Percentiles rank a stretch among this genome's conserved stretches.
These are phyloP conservation scores for Wallacemonas collosoma DNA, from an alignment of 208 protist genomes.

Conservation along the genomic window DNA sequence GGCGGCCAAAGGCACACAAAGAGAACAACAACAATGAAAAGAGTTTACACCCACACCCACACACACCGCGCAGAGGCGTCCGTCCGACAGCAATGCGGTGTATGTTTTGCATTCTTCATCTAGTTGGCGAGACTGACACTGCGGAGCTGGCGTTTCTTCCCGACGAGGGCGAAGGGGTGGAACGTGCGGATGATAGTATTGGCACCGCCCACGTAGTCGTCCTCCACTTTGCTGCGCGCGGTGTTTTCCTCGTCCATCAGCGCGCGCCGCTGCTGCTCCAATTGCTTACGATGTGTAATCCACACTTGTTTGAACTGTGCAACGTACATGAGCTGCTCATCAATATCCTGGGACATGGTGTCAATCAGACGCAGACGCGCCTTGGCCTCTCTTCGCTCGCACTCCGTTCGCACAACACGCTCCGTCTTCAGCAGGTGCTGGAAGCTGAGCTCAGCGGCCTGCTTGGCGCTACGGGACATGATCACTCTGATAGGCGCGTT, in stretches of 20 bases:
- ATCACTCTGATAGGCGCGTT: too few relatives aligned
- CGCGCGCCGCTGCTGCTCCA: slow-evolving; percentile 62
- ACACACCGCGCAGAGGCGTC: too few relatives aligned
- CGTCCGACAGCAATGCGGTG: too few relatives aligned
- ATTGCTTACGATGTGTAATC: slow-evolving; percentile 59
- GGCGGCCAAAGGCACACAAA: slow-evolving; percentile 7
- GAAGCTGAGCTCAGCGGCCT: slow-evolving; percentile 35
- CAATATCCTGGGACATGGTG: slow-evolving; percentile 59
- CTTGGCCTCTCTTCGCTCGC: slow-evolving; percentile 79
- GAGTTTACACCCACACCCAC: background rate
- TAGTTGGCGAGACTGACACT: slow-evolving; percentile 8
- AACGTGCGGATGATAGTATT: slow-evolving; percentile 30
- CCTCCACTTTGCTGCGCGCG: slow-evolving; percentile 24
- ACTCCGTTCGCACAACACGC: slow-evolving; percentile 77
- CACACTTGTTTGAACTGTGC: slow-evolving; percentile 86
- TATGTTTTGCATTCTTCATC: background rate
- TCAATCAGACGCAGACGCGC: slow-evolving; percentile 69
- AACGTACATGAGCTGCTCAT: slow-evolving; percentile 82
- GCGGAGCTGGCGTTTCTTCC: slow-evolving; percentile 5
- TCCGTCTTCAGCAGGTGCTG: slow-evolving; percentile 75
- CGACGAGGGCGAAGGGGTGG: slow-evolving; percentile 19
- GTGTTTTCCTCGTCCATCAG: slow-evolving; percentile 49
- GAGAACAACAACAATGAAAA: slow-evolving; percentile 15
- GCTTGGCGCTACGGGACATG: slow-evolving; percentile 38
- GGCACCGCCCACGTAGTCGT: slow-evolving; percentile 28